Evolutionary conservation across 352 stramenopile genomes (phyloP).

Genomic region (Globisporangium emineosum): DNA sequence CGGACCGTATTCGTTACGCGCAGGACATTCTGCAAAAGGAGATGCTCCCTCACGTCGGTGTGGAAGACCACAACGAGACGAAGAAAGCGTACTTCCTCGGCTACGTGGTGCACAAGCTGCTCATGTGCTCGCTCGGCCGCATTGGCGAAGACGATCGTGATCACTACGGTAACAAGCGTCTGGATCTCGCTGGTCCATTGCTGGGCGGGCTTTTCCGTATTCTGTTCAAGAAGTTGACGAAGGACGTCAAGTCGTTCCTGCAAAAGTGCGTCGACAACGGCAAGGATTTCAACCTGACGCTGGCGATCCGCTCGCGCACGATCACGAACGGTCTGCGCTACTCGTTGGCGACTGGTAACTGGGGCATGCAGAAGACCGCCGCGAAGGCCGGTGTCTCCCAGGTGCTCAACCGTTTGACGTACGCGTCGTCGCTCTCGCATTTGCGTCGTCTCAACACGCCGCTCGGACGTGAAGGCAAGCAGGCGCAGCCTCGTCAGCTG

Average conservation of each 20-base stretch:
- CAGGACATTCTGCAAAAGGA: conserved; percentile 99
- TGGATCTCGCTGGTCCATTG: conserved; percentile 98
- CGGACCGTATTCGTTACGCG: conserved; percentile 98
- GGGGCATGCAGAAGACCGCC: conserved; percentile 92
- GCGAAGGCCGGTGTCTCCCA: conserved; percentile 99
- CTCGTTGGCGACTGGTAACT: conserved; percentile 99
- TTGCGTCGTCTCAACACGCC: conserved; percentile 98
- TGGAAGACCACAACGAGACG: conserved; percentile 97
- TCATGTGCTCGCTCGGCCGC: conserved; percentile 98
- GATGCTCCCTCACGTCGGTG: conserved; percentile 98
- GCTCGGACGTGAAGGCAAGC: conserved; percentile 98
- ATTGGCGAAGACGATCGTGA: conserved; percentile 99
- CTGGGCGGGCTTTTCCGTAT: conserved; percentile 97
- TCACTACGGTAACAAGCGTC: conserved; percentile 99
- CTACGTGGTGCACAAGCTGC: conserved; percentile 99
- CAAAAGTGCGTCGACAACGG: conserved; percentile 91
- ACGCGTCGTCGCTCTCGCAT: conserved; percentile 98
- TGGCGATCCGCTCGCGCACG: conserved; percentile 96
- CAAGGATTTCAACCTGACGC: conserved; percentile 96
- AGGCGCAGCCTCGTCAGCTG: conserved; percentile 98
- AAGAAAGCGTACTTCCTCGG: conserved; percentile 98
- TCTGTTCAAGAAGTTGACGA: conserved; percentile 98
- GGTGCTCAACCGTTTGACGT: conserved; percentile 99
- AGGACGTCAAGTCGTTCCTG: conserved; percentile 95
- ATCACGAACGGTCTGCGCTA: conserved; percentile 99